Conservation (phyloP, 1,284 basidiomycete species). For the Ustilago crameri region DNA sequence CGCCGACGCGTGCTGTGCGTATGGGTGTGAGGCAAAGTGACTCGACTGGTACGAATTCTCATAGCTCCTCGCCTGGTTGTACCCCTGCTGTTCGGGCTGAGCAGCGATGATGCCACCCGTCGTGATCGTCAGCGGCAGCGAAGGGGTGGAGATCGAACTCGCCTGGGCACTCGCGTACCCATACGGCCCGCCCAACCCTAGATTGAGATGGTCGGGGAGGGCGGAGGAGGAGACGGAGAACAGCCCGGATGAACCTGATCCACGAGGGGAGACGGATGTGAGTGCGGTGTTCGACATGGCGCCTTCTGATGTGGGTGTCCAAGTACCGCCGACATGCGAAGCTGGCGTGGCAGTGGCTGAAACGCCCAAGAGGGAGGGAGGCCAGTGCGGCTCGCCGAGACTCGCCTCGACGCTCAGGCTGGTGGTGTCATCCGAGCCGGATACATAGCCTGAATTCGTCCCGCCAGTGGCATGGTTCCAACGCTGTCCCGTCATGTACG, state of each 20-base stretch:
- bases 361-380: conserved; percentile 7
- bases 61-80: conserved; percentile 6
- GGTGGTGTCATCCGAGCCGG: conserved; percentile 8
- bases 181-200: background rate
- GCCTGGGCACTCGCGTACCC: conserved; percentile 4
- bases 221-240: conserved; percentile 14
- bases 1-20: background rate
- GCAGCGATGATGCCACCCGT: background rate
- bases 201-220: conserved; percentile 15
- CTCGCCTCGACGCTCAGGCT: conserved; percentile 11
- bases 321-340: background rate
- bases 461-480: conserved; percentile 11
- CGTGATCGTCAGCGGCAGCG: conserved; percentile 2
- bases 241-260: conserved; percentile 8
- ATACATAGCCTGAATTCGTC: conserved; percentile 4
- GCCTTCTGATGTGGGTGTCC: conserved; percentile 23
- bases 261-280: conserved; percentile 19
- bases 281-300: conserved; percentile 19
- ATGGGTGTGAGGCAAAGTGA: background rate
- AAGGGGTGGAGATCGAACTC: conserved; percentile 6
- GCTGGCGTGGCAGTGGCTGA: background rate
- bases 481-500: conserved; percentile 4
- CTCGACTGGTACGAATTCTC: conserved; percentile 3
- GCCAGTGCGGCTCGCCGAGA: conserved; percentile 20
- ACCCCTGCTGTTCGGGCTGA: conserved; percentile 3